Evolutionary conservation across 2,329 filamentous ascomycete genomes (phyloP), one percentile per base, ranked within the genome.

Genomic region (Chaetomium olivaceum): DNA sequence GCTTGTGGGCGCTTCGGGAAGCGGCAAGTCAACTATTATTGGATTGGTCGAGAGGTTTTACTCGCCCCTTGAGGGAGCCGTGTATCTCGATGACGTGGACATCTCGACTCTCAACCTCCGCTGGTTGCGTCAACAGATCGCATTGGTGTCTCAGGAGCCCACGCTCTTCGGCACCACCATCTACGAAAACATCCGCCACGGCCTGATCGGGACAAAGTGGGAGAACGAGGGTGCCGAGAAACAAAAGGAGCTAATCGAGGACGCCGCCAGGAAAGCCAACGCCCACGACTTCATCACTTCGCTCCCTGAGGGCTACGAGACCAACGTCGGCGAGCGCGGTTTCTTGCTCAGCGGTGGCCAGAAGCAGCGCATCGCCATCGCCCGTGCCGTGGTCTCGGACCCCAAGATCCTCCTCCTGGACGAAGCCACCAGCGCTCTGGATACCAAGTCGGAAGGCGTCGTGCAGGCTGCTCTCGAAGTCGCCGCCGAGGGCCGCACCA

Each of bases 301-400:
- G 14, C 84, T 98, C 1, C 93, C 95, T 0, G 91, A 98, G 71
- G 91, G 91, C 1, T 98, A 98, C 73, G 87, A 97, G 70, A 98
- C 95, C 0, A 89, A 96, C 70, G 94, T 98, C n/a, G 95, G 95
- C 64, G 93, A 98, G 77, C 89, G 93, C 68, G 95, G 95, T 11
- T 96, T 97, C 75, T 80, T 97, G 61, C 83, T 99, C 9, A 96
- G 92, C 63, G 95, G 95, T 76, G 95, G 95, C 43, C 95, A 99
- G 78, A 97, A 97, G 77, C 95, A 98, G 78, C 91, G 95, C 72
- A 96, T 98, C 74, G 93, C 94, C 14, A 97, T 98, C 77, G 93
- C 94, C 8, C 85, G 93, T 73, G 93, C 93, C 48, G 87, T 97
- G 64, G 92, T 97, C 33, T 94, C 91, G 21, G 91, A 97, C 72